Conservation (phyloP, 495 filamentous ascomycete genomes). For the Penicillium robsamsonii region DNA sequence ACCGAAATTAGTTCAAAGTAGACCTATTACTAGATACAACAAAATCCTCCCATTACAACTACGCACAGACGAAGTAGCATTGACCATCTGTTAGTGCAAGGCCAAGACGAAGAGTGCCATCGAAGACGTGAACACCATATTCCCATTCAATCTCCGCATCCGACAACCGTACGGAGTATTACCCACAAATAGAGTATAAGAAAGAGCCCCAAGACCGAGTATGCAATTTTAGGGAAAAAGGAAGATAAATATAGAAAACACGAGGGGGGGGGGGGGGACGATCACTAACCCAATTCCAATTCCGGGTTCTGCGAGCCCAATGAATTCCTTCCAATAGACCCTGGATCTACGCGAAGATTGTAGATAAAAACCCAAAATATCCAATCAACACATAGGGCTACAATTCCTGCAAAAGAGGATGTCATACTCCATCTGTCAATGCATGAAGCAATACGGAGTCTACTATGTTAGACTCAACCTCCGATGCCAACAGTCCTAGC, state of each 20-base stretch:
- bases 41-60: background rate
- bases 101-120: background rate
- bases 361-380: no score
- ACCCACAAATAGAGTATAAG: background rate
- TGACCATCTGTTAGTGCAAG: constrained; percentile 1
- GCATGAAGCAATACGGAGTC: no score
- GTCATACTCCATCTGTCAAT: no score
- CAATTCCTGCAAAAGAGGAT: no score
- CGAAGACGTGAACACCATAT: constrained; percentile 1
- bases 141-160: background rate
- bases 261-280: background rate
- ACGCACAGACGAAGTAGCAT: background rate
- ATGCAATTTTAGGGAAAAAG: background rate
- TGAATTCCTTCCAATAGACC: no score
- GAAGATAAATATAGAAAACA: constrained; percentile 9
- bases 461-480: background rate
- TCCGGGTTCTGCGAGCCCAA: no score
- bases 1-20: background rate
- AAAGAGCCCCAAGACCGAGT: background rate
- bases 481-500: background rate
- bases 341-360: no score
- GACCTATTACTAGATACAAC: background rate
- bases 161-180: background rate
- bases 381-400: no score
- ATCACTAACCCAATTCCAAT: background rate